phyloP scores from a whole-genome alignment of 768 basidiomycete species.

The Tylopilus felleus region DNA sequence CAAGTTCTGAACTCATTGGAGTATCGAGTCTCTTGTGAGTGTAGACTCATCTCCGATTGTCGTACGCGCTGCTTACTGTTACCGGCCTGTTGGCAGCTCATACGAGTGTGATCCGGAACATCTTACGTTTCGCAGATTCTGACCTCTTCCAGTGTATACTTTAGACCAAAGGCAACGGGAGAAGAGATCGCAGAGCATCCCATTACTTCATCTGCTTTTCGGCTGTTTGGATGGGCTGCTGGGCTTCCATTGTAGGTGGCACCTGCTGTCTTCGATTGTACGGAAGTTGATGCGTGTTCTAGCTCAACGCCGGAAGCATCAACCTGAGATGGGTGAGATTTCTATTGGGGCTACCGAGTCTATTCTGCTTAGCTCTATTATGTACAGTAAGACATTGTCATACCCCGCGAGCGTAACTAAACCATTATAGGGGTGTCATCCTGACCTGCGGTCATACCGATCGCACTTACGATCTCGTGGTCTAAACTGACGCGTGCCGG shows the following conservation, averaged over 20 bases:
- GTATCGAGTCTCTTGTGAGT: constrained; percentile 43
- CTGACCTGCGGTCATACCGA: constrained; percentile 51
- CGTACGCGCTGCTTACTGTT: not conserved
- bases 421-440: constrained; percentile 40
- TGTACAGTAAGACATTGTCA: constrained; percentile 34
- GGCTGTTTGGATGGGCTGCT: constrained; percentile 44
- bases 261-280: not conserved
- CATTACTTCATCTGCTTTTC: constrained; percentile 42
- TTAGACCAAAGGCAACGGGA: constrained; percentile 35
- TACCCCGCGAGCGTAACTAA: not conserved
- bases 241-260: constrained; percentile 40
- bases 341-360: not conserved
- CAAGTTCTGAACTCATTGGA: constrained; percentile 45
- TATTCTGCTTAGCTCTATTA: constrained; percentile 27
- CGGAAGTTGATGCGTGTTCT: not conserved
- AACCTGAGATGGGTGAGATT: constrained; percentile 45
- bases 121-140: not conserved
- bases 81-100: constrained; percentile 28
- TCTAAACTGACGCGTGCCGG: constrained; percentile 41
- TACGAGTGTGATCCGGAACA: constrained; percentile 38
- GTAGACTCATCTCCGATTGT: not conserved
- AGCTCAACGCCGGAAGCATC: constrained; percentile 45
- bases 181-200: constrained; percentile 38
- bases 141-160: constrained; percentile 30
- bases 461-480: constrained; percentile 46